A percentile compares a stretch with the other conserved stretches of the same genome.
Evolutionary conservation across 441 rosid genomes (phyloP).

Genomic region (Melastoma candidum): DNA sequence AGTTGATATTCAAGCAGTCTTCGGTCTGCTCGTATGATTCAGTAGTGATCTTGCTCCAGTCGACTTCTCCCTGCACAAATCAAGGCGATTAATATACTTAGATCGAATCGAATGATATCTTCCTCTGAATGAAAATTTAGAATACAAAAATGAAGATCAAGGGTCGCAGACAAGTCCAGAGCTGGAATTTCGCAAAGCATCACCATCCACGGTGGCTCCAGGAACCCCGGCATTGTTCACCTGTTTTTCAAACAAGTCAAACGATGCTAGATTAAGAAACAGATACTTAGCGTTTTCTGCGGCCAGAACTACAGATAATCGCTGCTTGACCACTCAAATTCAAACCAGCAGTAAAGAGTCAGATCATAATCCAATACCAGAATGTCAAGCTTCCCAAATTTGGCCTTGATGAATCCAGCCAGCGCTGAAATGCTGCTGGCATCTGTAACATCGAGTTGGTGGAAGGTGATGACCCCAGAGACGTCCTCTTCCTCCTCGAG

Average conservation of each 20-base stretch:
- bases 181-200: background rate
- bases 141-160: background rate
- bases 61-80: slow-evolving; percentile 3
- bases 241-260: background rate
- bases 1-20: slow-evolving; percentile 1
- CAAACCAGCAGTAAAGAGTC: background rate
- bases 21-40: background rate
- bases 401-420: background rate
- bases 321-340: no score
- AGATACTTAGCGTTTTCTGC: no score
- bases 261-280: no score
- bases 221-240: background rate
- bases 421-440: background rate
- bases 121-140: background rate
- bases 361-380: background rate
- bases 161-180: background rate
- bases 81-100: background rate
- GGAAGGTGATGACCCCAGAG: background rate
- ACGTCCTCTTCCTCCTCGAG: background rate
- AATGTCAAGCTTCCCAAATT: background rate
- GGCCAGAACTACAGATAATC: no score
- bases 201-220: background rate
- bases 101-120: no score
- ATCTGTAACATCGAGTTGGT: slow-evolving; percentile 3
- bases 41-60: background rate